Base-by-base conservation (phyloP, 2,329 filamentous ascomycete genomes). In the Cercospora brassicicola region DNA sequence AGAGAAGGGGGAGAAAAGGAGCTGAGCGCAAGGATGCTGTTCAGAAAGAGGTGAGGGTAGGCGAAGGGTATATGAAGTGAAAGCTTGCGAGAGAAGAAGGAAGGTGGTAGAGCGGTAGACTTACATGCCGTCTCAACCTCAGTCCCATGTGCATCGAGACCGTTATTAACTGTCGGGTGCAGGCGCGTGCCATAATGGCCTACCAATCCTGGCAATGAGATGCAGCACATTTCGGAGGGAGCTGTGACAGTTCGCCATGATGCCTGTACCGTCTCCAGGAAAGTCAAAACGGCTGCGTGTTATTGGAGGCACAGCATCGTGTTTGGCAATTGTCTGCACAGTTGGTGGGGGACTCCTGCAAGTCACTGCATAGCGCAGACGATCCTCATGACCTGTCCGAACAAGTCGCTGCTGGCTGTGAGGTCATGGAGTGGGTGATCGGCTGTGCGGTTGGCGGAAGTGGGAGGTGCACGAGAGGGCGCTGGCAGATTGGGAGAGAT, bases 361-460 rank as follows among this genome's bases (percentile, higher is more conserved):
- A 15, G 62, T 13, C 48, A 42, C 51, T 57, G 62, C 62, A 42
- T 57, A 10, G 51, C 33, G 62, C 51, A 64, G 62, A 57, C 62
- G 62, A 57, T 64, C 62, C 62, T 57, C 62, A 48, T 64, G 62
- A 64, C 62, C 51, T 20, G 51, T 26, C 9, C 28, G 28, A n/a
- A 7, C 2, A 57, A 13, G 45, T 51, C 45, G 45, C 45, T 51
- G 45, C 53, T 15, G 26, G 26, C 10, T 3, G 53, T 31, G 28
- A 56, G 28, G 53, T 56, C 53, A 56, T 31, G 53, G 2, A 20
- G 45, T 20, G 9, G 45, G 20, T 2, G 45, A 20, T 20, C 20
- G 45, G 26, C 11, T n/a, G 53, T n/a, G 53, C 26, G 53, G 23
- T 30, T 30, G 53, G 53, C 53, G 53, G 53, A 26, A 18, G 53